Conservation (phyloP, 805 yeast genomes). For the Nakazawaea peltata region DNA sequence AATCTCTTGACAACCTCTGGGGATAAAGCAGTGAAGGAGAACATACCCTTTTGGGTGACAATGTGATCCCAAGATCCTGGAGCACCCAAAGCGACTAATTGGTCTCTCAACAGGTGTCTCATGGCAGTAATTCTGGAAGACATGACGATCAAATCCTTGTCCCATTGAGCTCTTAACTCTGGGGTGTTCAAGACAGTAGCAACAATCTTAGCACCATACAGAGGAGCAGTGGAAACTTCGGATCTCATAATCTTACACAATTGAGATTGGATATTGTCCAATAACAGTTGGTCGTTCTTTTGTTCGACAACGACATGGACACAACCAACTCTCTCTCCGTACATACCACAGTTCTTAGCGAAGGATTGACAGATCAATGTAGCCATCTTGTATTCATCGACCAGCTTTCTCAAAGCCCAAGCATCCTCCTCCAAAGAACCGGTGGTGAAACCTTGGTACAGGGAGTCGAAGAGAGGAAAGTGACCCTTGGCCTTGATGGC, state of each 20-base stretch:
- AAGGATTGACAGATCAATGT: conserved; percentile 86
- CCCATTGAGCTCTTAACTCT: conserved; percentile 73
- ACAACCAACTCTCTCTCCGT: conserved; percentile 96
- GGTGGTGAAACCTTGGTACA: conserved; percentile 95
- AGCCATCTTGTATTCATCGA: conserved; percentile 41
- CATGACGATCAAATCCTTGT: conserved; percentile 77
- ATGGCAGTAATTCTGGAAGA: conserved; percentile 71
- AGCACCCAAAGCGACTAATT: conserved; percentile 55
- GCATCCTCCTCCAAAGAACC: conserved; percentile 83
- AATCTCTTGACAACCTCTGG: conserved; percentile 70
- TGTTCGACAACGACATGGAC: conserved; percentile 63
- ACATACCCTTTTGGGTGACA: conserved; percentile 90
- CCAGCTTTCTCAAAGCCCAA: conserved; percentile 67
- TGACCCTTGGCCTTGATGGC: conserved; percentile 56
- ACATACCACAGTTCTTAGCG: conserved; percentile 94
- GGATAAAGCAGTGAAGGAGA: conserved; percentile 84
- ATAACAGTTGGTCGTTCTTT: conserved; percentile 29
- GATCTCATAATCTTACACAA: conserved; percentile 69
- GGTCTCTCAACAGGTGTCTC: conserved; percentile 62
- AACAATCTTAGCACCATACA: conserved; percentile 91
- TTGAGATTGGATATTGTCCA: conserved; percentile 63
- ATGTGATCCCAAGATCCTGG: conserved; percentile 95
- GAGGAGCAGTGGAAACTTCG: conserved; percentile 90
- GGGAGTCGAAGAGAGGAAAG: conserved; percentile 84
- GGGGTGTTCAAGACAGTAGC: conserved; percentile 62